Base-by-base conservation (phyloP, 148 eudicot genomes). In the Salicornia ramosissima region DNA sequence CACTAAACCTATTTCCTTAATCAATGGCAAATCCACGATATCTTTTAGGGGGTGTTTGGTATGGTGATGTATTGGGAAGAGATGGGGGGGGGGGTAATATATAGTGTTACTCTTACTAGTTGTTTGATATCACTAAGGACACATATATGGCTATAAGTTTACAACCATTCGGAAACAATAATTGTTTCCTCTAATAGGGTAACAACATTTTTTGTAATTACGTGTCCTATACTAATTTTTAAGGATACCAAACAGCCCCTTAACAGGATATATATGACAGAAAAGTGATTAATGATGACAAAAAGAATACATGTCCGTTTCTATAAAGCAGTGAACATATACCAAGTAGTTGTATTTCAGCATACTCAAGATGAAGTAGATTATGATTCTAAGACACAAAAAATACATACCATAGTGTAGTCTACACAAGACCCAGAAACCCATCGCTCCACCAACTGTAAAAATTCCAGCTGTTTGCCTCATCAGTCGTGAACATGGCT, bases 391-490 rank as follows among this genome's bases (percentile, higher is more conserved):
- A 29, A 7, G 28, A 51, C 66, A 24, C 28, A 15, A 54, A 61
- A 18, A 68, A 62, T 31, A 83, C 83, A 29, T 60, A 94, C 98
- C 97, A 67, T 94, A 91, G 68, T 91, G 97, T 81, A 94, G 75
- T 70, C 97, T 85, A 58, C 97, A 88, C 65, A 90, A 84, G 65
- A 90, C 55, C 98, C 98, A 94, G 82, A 94, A 94, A 50, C 97
- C 96, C 25, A 94, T 72, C 34, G 86, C 91, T 73, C 99, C 97
- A 6, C 99, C 99, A 77, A 94, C 89, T 49, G 87, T 61, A 58
- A 80, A 91, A 64, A 94, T 76, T 4, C 92, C 99, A 77, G 92
- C 97, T 67, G 97, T 87, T 61, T 94, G 99, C 57, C 93, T 84
- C 93, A 87, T 86, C 75, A 94, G 72, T 59, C 96, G 81, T 16